Conservation (phyloP, 768 basidiomycete species). For the Baorangia bicolor region DNA sequence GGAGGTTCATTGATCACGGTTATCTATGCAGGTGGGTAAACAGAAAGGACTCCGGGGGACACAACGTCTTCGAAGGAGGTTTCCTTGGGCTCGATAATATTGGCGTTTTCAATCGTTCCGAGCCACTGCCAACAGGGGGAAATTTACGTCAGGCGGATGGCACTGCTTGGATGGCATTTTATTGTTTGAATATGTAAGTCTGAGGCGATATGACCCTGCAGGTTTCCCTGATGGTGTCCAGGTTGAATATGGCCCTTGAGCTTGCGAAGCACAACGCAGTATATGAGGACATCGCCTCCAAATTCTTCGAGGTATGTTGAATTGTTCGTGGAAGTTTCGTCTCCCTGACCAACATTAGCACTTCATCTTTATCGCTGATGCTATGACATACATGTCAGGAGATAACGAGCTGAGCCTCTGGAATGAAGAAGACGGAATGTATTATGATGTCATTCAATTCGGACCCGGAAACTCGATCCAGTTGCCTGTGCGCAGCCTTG, state of each 20-base stretch:
- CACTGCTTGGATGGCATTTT: conserved; percentile 99
- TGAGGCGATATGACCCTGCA: not conserved
- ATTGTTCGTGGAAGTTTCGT: conserved; percentile 1
- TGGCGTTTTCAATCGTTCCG: conserved; percentile 96
- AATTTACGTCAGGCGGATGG: conserved; percentile 95
- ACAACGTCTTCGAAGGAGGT: conserved; percentile 97
- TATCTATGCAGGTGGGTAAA: conserved; percentile 83
- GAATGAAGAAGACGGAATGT: conserved; percentile 97
- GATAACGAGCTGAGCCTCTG: conserved; percentile 81
- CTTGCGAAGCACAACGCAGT: conserved; percentile 96
- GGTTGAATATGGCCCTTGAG: conserved; percentile 96
- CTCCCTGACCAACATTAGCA: conserved; percentile 51
- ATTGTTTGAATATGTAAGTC: conserved; percentile 89
- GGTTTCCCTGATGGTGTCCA: conserved; percentile 29
- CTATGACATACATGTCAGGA: conserved; percentile 91
- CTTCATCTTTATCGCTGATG: conserved; percentile 97
- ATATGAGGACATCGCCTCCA: conserved; percentile 99
- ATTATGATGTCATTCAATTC: conserved; percentile 96
- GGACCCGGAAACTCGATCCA: conserved; percentile 81
- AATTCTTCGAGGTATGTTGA: conserved; percentile 79
- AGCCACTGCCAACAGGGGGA: conserved; percentile 94
- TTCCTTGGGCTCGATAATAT: conserved; percentile 99
- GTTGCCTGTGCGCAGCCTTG: conserved; percentile 89
- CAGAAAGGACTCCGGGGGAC: conserved; percentile 91
- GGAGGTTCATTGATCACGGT: not conserved